These are phyloP conservation scores for Bromus sterilis DNA, from an alignment of 176 grass and related monocot genomes.

Conservation along the genomic window DNA sequence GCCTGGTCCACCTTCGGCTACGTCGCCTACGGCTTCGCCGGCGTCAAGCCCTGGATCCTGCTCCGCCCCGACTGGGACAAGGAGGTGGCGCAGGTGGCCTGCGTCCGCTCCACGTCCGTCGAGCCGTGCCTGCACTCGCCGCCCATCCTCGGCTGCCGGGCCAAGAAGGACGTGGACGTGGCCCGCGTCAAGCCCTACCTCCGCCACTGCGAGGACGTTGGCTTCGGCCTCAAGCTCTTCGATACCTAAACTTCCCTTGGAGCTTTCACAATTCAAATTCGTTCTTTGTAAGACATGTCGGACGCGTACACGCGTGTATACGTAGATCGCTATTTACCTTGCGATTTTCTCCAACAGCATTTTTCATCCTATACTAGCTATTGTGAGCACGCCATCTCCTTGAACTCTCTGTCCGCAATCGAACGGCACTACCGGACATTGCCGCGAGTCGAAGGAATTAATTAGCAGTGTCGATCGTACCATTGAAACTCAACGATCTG, in stretches of 20 bases:
- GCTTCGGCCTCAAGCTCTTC: slow-evolving; percentile 65
- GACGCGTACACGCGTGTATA: no score
- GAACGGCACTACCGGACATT: no score
- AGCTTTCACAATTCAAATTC: no score
- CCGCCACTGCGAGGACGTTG: slow-evolving; percentile 86
- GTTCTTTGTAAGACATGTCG: no score
- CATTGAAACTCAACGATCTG: no score
- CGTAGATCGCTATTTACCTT: no score
- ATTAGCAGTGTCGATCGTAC: no score
- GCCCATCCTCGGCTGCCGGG: slow-evolving; percentile 56
- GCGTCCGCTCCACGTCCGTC: slow-evolving; percentile 55
- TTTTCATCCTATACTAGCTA: no score
- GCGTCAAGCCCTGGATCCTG: slow-evolving; percentile 83
- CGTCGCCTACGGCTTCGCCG: slow-evolving; percentile 75
- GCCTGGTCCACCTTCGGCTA: slow-evolving; percentile 95
- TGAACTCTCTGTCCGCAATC: no score
- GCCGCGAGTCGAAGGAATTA: no score
- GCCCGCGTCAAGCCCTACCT: slow-evolving; percentile 51
- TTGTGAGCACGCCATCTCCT: no score
- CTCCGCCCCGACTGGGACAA: slow-evolving; percentile 50
- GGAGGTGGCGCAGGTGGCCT: slow-evolving; percentile 50
- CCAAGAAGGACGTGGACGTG: slow-evolving; percentile 47
- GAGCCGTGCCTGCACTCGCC: slow-evolving; percentile 95
- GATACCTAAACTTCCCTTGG: slow-evolving; percentile 40
- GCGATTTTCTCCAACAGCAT: no score